Conservation (phyloP, 441 rosid species). For the Euphorbia neoarborescens region DNA sequence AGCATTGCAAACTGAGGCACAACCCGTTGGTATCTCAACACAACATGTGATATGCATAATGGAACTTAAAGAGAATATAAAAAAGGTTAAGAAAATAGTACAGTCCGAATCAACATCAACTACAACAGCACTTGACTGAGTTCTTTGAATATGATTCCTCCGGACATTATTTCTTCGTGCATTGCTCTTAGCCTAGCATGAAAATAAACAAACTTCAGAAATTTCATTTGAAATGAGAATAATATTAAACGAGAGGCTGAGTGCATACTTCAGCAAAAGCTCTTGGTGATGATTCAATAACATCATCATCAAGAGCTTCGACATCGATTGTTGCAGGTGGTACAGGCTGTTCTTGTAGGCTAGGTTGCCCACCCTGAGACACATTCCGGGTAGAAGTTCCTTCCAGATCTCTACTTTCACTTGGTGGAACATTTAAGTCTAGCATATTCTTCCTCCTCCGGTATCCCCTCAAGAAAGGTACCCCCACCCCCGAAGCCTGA, state of each 20-base stretch:
- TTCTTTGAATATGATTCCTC: slow-evolving; percentile 31
- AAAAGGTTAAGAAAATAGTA: neutral
- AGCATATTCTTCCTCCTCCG: slow-evolving; percentile 51
- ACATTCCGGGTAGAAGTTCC: slow-evolving; percentile 43
- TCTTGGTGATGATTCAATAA: slow-evolving; percentile 63
- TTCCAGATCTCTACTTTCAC: slow-evolving; percentile 46
- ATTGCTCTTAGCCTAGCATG: slow-evolving; percentile 55
- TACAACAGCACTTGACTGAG: slow-evolving; percentile 23
- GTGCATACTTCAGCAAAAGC: slow-evolving; percentile 66
- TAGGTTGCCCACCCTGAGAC: slow-evolving; percentile 24
- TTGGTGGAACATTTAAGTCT: slow-evolving; percentile 56
- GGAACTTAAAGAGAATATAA: neutral
- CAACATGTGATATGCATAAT: slow-evolving; percentile 2
- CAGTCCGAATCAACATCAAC: slow-evolving; percentile 55
- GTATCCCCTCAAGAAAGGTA: slow-evolving; percentile 36
- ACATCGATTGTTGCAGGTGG: slow-evolving; percentile 50
- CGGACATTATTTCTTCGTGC: slow-evolving; percentile 24
- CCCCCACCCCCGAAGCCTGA: slow-evolving; percentile 34
- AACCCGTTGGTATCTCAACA: neutral
- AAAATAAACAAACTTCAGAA: slow-evolving; percentile 13
- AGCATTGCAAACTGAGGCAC: neutral
- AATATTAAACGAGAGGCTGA: neutral
- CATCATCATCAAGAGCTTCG: slow-evolving; percentile 79
- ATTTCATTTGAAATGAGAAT: neutral
- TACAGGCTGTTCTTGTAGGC: slow-evolving; percentile 25